Base-by-base conservation (phyloP, 352 stramenopile genomes). In the Globisporangium cystogenes region DNA sequence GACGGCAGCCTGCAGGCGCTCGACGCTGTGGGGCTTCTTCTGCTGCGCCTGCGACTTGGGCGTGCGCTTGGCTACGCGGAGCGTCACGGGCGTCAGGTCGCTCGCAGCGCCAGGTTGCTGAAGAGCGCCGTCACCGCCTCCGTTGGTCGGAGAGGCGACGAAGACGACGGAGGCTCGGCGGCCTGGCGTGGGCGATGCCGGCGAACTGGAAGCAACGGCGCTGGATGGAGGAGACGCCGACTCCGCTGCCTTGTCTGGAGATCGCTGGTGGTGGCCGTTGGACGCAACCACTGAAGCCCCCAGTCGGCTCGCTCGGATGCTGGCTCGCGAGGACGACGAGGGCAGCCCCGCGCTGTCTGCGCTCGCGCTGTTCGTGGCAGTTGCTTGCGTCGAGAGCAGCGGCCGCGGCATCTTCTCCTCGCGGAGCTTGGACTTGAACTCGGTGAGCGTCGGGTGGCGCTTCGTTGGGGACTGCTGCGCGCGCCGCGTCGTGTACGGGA, bases 401-500 rank as follows among this genome's bases (percentile, higher is more conserved):
- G 62, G 60, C 16, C 62, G 36, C 24, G 51, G 57, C n/a, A 70
- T 48, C 21, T 82, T 74, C 14, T 88, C 74, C 8, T 83, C 67
- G n/a, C 67, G 60, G 18, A 58, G 45, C 46, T 65, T 72, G 31
- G 55, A 50, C 45, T 67, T 72, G 45, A 84, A 77, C 43, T 83
- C 70, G 6, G 53, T 44, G 23, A 88, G 47, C 16, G 75, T 85
- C 4, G 74, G 69, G 18, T 57, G 62, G 6, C 67, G 68, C 41
- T 82, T 67, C 0, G 72, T 67, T 0, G 72, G 80, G 1, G 37
- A 64, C 11, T 67, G 56, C 41, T 89, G 73, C 23, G 67, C 60
- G 23, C 68, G 58, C 23, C 80, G 70, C 3, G 75, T 84, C 43
- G 80, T 91, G 63, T 91, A 91, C 10, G 77, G 72, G 42, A 91